Evolutionary conservation across 2,329 filamentous ascomycete species (phyloP), one percentile per base, ranked within the genome.

Genomic region (Phaeosphaeria sp.): DNA sequence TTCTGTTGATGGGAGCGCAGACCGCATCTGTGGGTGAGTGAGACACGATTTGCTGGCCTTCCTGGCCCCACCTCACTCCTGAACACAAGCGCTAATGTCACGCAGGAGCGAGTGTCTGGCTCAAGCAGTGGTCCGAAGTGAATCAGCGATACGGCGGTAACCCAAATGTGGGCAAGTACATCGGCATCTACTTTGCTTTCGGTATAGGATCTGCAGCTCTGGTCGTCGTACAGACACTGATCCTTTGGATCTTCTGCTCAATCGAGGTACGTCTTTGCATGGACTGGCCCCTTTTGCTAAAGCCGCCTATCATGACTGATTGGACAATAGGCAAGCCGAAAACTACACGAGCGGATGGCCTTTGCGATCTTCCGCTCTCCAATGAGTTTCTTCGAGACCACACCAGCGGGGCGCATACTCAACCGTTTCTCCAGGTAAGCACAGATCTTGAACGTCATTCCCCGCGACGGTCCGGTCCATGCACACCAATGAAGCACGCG

Each of bases 371-470:
- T 99, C 84, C 87, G 95, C 66, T 96, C 93, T 39, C 96, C 95
- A 54, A 99, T 99, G 95, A 95, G 89, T 68, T 99, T 99, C 80
- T 99, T 99, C 69, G 96, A 99, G 76, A 97, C 93, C 0, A 99
- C 95, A 1, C 95, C 95, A 2, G 90, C 93, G 62, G 95, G 95
- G n/a, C 89, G 96, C 56, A 97, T 99, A 70, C 83, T 99, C 58
- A 99, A 99, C 77, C 87, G 95, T 54, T 99, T 99, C 78, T 98
- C 94, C 17, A 96, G 90, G 89, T 91, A 78, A 63, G 87, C 80
- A 50, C 50, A 59, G 54, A 59, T 49, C 22, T 43, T 53, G 49
- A 22, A 30, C 48, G 47, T 30, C 51, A 23, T 54, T 36, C 46
- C 46, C 42, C 21, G 21, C 21, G 22, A 33, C 48, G 50, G 58